Base-by-base conservation (phyloP, 306 rosid species). In the Lathyrus aphaca region DNA sequence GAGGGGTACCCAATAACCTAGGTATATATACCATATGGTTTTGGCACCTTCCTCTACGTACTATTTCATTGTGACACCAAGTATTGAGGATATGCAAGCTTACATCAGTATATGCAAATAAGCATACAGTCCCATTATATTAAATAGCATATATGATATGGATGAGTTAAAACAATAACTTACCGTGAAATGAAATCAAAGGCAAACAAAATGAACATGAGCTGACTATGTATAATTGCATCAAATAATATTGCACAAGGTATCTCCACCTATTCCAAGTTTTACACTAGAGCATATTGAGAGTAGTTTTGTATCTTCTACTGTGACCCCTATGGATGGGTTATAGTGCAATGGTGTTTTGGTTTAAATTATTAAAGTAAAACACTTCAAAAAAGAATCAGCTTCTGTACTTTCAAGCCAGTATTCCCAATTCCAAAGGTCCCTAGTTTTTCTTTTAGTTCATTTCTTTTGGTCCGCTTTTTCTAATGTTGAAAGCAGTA, bases 101-200 rank as follows among this genome's bases (percentile, higher is more conserved):
- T 32, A 32, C 49, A 61, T 61, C 65, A 46, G 35, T 46, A 37
- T 51, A 45, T 30, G 66, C 49, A 39, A 50, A 79, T 29, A 48
- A 68, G 61, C 19, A 55, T 44, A 53, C n/a, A 51, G 51, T 35
- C 54, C 19, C 29, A 9, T 46, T 32, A 53, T 16, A 21, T 60
- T 18, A 63, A 63, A 48, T 23, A 40, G 21, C 38, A 46, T 38
- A 30, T 38, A 62, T 11, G 45, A 69, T 9, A 69, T 9, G 23
- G 64, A 60, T 68, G 23, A 40, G n/a, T n/a, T 61, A 61, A 69
- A 69, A n/a, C 15, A 59, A 45, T 12, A 7, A 13, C 16, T 74
- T 61, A 62, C 56, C 54, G 48, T 45, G 58, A 74, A 49, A 56
- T 16, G 23, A 62, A 46, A 67, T 58, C 55, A 73, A 62, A 60